phyloP scores from a whole-genome alignment of 148 eudicot species.

The Simmondsia chinensis region DNA sequence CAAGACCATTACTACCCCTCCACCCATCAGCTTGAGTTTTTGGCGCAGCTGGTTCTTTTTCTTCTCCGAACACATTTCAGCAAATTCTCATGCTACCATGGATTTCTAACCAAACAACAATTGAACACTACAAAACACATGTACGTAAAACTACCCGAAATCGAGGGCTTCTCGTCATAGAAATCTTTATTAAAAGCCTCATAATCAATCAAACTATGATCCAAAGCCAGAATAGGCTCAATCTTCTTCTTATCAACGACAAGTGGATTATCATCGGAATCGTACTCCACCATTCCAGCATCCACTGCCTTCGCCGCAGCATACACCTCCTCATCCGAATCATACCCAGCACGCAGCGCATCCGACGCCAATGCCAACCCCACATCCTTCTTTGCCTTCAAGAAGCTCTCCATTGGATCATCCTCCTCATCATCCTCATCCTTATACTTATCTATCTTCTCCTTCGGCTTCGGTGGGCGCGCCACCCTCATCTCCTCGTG shows the following conservation, averaged over 20 bases:
- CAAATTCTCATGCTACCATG: too few relatives aligned
- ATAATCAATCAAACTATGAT: conserved; percentile 66
- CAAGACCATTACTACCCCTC: too few relatives aligned
- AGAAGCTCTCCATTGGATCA: conserved; percentile 81
- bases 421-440: conserved; percentile 90
- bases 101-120: too few relatives aligned
- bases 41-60: too few relatives aligned
- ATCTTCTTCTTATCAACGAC: conserved; percentile 79
- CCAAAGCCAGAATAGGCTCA: conserved; percentile 83
- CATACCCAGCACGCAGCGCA: conserved; percentile 73
- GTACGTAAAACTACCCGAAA: conserved; percentile 40
- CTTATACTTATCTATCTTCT: conserved; percentile 61
- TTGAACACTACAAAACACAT: too few relatives aligned
- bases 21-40: too few relatives aligned
- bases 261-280: conserved; percentile 88
- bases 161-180: conserved; percentile 78
- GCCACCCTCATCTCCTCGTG: conserved; percentile 81
- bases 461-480: conserved; percentile 58
- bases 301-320: conserved; percentile 99
- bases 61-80: too few relatives aligned
- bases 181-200: conserved; percentile 86
- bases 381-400: conserved; percentile 83
- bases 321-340: conserved; percentile 96
- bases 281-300: conserved; percentile 88
- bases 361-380: conserved; percentile 81